Percentiles rank a stretch among this genome's conserved stretches.
phyloP scores from a whole-genome alignment of 2,329 filamentous ascomycete species.

The Paramyrothecium sp. region DNA sequence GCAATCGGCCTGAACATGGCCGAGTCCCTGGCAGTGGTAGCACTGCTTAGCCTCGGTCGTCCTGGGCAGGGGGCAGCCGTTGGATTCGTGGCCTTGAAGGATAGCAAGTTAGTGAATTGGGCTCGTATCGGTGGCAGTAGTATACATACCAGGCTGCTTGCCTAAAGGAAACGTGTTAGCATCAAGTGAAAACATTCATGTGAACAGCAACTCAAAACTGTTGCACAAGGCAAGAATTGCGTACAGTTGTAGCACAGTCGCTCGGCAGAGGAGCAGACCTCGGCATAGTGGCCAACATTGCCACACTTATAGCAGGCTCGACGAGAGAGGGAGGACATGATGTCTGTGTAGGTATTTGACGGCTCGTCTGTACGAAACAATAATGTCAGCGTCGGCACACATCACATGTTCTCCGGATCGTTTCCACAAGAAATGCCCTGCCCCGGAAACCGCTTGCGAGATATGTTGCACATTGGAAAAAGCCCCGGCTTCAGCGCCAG shows the following conservation, averaged over 20 bases:
- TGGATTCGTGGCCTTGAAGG: slow-evolving; percentile 80
- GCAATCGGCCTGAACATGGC: slow-evolving; percentile 98
- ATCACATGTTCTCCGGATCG: too few species aligned
- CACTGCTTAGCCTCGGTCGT: slow-evolving; percentile 99
- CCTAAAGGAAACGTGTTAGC: slow-evolving; percentile 38
- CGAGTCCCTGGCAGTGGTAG: slow-evolving; percentile 98
- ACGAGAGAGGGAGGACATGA: slow-evolving; percentile 78
- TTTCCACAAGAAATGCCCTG: too few species aligned
- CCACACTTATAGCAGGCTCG: slow-evolving; percentile 83
- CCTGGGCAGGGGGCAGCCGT: slow-evolving; percentile 92
- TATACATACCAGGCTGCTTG: slow-evolving; percentile 71
- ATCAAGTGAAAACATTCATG: background rate
- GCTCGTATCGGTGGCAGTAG: background rate
- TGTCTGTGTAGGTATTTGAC: slow-evolving; percentile 19
- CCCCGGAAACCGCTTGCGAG: too few species aligned
- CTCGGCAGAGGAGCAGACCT: slow-evolving; percentile 97
- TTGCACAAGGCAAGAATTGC: slow-evolving; percentile 27
- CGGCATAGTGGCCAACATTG: slow-evolving; percentile 77
- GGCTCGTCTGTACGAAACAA: background rate
- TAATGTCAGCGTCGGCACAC: background rate
- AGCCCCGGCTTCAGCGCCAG: too few species aligned
- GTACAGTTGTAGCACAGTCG: slow-evolving; percentile 99
- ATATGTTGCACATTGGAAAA: too few species aligned
- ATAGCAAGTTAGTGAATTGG: slow-evolving; percentile 5
- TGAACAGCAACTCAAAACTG: background rate